Percentiles rank a stretch among this genome's conserved stretches.
Evolutionary conservation across 371 early-diverging fungal species (phyloP).

Genomic region (Rhizopus stolonifer): DNA sequence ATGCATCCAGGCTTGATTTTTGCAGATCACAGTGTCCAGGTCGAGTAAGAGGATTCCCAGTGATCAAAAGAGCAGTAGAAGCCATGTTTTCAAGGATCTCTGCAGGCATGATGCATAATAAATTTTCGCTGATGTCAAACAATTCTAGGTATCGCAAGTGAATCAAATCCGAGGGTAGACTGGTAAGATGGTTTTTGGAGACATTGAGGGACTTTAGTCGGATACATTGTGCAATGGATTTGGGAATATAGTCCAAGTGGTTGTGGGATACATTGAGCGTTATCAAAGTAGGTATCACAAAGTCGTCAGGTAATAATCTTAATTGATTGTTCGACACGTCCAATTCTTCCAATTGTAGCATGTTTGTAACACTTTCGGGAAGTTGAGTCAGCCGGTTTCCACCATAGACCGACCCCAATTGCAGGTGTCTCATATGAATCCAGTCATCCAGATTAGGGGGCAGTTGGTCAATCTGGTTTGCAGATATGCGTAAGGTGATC

Average conservation of each 20-base stretch:
- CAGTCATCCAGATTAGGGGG: conserved; percentile 43
- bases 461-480: conserved; percentile 50
- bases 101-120: conserved; percentile 61
- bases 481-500: conserved; percentile 48
- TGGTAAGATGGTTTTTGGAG: conserved; percentile 59
- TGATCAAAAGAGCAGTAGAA: conserved; percentile 55
- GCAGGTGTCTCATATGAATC: conserved; percentile 52
- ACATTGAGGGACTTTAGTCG: conserved; percentile 49
- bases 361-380: conserved; percentile 48
- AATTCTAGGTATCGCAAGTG: conserved; percentile 51
- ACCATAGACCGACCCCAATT: conserved; percentile 61
- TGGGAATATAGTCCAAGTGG: conserved; percentile 59
- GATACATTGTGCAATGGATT: conserved; percentile 48
- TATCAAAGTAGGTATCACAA: conserved; percentile 26
- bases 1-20: conserved; percentile 38
- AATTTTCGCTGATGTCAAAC: conserved; percentile 62
- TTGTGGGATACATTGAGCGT: conserved; percentile 51
- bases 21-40: conserved; percentile 44
- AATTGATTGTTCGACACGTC: conserved; percentile 60
- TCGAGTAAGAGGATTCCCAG: conserved; percentile 63
- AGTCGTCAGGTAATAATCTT: conserved; percentile 35
- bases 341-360: conserved; percentile 49
- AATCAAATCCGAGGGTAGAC: conserved; percentile 59
- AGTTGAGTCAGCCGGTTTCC: conserved; percentile 51
- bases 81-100: conserved; percentile 58